Evolutionary conservation across 2,329 filamentous ascomycete genomes (phyloP).

Genomic region (Calycina herbarum): DNA sequence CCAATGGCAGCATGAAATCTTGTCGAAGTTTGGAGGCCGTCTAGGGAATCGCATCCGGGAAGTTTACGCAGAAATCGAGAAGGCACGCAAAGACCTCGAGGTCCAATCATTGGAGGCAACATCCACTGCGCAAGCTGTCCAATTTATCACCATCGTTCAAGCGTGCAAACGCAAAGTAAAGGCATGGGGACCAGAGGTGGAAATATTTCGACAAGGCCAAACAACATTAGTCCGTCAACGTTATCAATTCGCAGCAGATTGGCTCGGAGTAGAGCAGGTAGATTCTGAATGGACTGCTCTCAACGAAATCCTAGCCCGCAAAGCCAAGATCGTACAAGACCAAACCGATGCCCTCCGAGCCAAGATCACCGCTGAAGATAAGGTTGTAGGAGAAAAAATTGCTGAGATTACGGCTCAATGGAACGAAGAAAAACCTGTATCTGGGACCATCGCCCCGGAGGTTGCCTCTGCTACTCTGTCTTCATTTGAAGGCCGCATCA

Average conservation of each 20-base stretch:
- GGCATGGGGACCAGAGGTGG: conserved; percentile 92
- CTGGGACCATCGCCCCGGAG: conserved; percentile 87
- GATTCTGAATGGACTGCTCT: conserved; percentile 94
- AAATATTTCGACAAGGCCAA: conserved; percentile 93
- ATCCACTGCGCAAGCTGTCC: conserved; percentile 94
- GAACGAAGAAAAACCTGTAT: conserved; percentile 96
- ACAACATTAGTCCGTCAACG: conserved; percentile 87
- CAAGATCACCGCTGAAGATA: conserved; percentile 93
- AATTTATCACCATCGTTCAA: conserved; percentile 97
- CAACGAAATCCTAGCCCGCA: conserved; percentile 87
- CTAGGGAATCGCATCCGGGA: conserved; percentile 90
- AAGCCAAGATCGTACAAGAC: conserved; percentile 93
- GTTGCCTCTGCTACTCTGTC: conserved; percentile 80
- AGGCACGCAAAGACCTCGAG: conserved; percentile 86
- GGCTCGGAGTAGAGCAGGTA: conserved; percentile 94
- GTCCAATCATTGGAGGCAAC: conserved; percentile 88
- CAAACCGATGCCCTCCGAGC: conserved; percentile 93
- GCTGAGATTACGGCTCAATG: conserved; percentile 80
- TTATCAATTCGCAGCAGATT: conserved; percentile 90
- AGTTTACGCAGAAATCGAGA: conserved; percentile 87
- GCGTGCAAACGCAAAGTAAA: conserved; percentile 93
- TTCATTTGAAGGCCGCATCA: conserved; percentile 82
- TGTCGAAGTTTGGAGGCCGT: conserved; percentile 87
- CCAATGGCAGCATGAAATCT: conserved; percentile 97
- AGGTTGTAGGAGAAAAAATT: conserved; percentile 86